Percentiles rank a stretch among this genome's conserved stretches.
Conservation (phyloP, 345 rosid species). For the Gossypium sturtianum region DNA sequence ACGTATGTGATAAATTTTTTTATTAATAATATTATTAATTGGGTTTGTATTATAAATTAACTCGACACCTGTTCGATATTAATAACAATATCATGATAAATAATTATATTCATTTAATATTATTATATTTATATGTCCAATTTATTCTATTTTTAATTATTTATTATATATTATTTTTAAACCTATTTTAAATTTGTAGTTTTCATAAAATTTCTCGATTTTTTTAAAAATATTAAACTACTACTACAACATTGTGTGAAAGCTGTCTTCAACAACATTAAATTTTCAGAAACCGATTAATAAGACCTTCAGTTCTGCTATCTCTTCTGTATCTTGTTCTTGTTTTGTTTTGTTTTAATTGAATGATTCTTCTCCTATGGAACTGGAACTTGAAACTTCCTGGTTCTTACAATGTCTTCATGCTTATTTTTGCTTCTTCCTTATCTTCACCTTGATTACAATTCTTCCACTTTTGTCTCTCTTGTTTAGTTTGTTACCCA, state of each 20-base stretch:
- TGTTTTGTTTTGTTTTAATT: neutral
- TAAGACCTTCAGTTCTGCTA: constrained; percentile 3
- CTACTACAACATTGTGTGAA: neutral
- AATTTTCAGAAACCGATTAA: constrained; percentile 9
- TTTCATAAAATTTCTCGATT: too few species aligned
- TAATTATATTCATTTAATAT: too few species aligned
- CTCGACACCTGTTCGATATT: accelerated
- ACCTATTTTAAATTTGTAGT: too few species aligned
- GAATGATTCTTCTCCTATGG: constrained; percentile 20
- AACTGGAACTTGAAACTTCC: constrained; percentile 10
- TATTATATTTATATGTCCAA: too few species aligned
- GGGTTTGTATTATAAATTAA: too few species aligned
- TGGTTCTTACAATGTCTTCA: constrained; percentile 14
- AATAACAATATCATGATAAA: too few species aligned
- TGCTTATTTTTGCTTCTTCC: constrained; percentile 6
- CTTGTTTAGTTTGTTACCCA: constrained; percentile 11
- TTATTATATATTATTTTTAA: too few species aligned
- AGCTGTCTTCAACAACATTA: neutral
- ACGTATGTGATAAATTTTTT: too few species aligned
- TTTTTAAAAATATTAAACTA: neutral
- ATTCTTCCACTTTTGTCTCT: constrained; percentile 16
- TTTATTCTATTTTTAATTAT: too few species aligned
- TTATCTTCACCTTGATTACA: constrained; percentile 12
- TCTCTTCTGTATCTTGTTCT: neutral
- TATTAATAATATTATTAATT: too few species aligned